Evolutionary conservation across 2,329 filamentous ascomycete species (phyloP), one percentile per base, ranked within the genome.

Genomic region (Neoarthrinium moseri): DNA sequence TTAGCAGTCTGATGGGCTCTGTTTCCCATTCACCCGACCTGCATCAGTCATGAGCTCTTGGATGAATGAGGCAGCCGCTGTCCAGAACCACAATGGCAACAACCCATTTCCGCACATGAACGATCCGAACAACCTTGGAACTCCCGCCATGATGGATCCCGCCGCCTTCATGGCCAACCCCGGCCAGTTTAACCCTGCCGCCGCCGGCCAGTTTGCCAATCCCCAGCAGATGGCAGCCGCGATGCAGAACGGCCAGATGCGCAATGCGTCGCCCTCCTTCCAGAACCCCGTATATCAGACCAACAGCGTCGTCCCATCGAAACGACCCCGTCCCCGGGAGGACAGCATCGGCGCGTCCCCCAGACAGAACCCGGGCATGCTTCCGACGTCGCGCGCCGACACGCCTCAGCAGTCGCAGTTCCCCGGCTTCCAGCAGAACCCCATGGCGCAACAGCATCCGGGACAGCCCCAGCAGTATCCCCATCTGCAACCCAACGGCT

Each of bases 271-370:
- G 44, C 87, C 88, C 35, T 83, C 83, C 48, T 92, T 89, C 66
- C 80, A 86, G 61, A 88, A 87, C 61, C 81, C 86, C 50, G 80
- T 82, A 60, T 95, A 92, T 73, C 87, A 91, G 64, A 89, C 89
- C 56, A 92, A 89, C 69, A 78, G 87, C 38, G 84, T 95, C 60
- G 85, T 96, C 56, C 92, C 92, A 48, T 92, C 91, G 18, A 99
- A 97, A 71, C 83, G 94, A 60, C 81, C 88, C 44, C 81, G 89
- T 37, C 86, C 87, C 43, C 76, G 82, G 62, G 90, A 95, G 69
- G 91, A 96, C 67, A 91, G 85, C 61, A 78, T 94, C 61, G 86
- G 84, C 55, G 85, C 87, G 64, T 95, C 91, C 24, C 91, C 92
- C 43, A 80, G 85, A 60, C 87, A 86, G 62, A 84, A 86, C 46